These are phyloP conservation scores for Euclidium syriacum DNA, from an alignment of 345 rosid genomes.

Conservation along the genomic window DNA sequence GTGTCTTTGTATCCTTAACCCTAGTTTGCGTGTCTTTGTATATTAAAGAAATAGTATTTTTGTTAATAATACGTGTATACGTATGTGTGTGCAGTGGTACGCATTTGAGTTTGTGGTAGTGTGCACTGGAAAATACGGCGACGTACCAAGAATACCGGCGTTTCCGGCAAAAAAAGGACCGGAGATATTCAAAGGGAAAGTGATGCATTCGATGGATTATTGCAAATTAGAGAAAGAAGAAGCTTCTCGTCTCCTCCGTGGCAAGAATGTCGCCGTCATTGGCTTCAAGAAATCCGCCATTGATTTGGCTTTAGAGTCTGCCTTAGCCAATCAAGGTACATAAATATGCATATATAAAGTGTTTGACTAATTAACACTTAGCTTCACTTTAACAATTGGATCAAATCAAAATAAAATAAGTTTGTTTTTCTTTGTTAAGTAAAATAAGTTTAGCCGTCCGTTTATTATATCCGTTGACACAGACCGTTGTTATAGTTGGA, in stretches of 20 bases:
- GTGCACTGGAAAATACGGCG: conserved; percentile 83
- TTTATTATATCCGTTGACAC: too few species aligned
- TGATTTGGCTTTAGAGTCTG: conserved; percentile 88
- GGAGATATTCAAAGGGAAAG: conserved; percentile 59
- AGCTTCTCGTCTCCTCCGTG: conserved; percentile 46
- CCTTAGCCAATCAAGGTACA: conserved; percentile 79
- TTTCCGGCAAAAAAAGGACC: conserved; percentile 60
- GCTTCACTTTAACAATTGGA: conserved; percentile 1
- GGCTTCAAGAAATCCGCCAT: conserved; percentile 92
- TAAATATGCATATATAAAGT: not conserved
- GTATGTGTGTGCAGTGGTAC: conserved; percentile 48
- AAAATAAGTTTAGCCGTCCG: too few species aligned
- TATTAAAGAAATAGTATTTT: not conserved
- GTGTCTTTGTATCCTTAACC: conserved; percentile 4
- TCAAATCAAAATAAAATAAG: conserved; percentile 3
- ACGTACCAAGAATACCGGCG: conserved; percentile 51
- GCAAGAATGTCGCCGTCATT: conserved; percentile 61
- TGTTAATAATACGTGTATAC: not conserved
- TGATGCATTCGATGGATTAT: conserved; percentile 72
- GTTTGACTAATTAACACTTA: conserved; percentile 5
- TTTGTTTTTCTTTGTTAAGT: too few species aligned
- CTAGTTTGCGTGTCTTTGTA: not conserved
- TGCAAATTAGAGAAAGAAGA: conserved; percentile 73
- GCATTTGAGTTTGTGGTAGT: conserved; percentile 68
- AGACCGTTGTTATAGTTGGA: too few species aligned